A percentile compares a stretch with the other conserved stretches of the same genome.
Conservation (phyloP, 148 eudicot species). For the Rhododendron mucronatum region DNA sequence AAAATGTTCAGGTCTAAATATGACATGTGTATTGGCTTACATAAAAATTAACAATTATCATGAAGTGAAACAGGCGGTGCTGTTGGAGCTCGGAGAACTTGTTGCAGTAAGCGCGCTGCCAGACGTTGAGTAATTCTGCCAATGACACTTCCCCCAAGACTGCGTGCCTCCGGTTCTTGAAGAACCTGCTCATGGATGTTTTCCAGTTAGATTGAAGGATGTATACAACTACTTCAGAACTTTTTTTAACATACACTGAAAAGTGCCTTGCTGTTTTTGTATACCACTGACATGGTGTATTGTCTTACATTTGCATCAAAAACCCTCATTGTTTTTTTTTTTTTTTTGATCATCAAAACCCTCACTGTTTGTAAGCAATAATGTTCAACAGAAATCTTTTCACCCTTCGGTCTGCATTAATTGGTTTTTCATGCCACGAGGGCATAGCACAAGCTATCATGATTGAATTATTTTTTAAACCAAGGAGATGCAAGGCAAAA, state of each 20-base stretch:
- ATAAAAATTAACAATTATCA: conserved; percentile 12
- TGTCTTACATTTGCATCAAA: too few species aligned
- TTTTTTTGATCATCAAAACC: too few species aligned
- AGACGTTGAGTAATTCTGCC: conserved; percentile 92
- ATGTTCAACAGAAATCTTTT: neutral
- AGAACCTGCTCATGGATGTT: conserved; percentile 48
- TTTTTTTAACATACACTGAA: neutral
- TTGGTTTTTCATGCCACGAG: neutral
- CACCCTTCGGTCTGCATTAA: neutral
- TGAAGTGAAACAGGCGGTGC: conserved; percentile 28
- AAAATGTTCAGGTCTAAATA: neutral
- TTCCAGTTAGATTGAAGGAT: conserved; percentile 1
- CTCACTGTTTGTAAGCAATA: neutral
- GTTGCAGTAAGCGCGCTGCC: conserved; percentile 91
- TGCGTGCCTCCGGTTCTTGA: conserved; percentile 84
- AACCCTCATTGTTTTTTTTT: neutral
- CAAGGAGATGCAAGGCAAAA: neutral
- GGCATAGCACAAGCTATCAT: neutral
- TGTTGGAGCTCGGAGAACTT: conserved; percentile 65
- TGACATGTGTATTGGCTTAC: conserved; percentile 6
- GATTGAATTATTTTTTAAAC: neutral
- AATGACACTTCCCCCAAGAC: conserved; percentile 80
- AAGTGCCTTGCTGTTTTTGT: neutral
- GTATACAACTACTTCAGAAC: neutral
- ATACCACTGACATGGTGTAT: neutral